phyloP scores from a whole-genome alignment of 2,329 filamentous ascomycete genomes.

The Trichoderma arundinaceum region DNA sequence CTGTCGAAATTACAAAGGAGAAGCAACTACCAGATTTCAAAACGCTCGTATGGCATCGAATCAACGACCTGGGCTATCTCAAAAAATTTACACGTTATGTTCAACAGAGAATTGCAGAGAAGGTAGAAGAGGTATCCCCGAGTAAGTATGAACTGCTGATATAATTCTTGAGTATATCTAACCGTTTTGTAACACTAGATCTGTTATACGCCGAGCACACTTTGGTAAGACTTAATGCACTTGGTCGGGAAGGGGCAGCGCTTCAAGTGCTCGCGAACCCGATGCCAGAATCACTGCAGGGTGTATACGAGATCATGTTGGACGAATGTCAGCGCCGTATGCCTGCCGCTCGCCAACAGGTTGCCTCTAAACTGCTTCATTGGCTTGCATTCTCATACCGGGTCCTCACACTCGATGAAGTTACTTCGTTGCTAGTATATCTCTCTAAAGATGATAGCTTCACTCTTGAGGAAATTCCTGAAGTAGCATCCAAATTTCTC shows the following conservation, averaged over 20 bases:
- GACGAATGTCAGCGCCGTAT: slow-evolving; percentile 40
- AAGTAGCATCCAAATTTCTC: slow-evolving; percentile 39
- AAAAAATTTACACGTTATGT: slow-evolving; percentile 41
- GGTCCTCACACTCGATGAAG: slow-evolving; percentile 36
- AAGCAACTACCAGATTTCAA: slow-evolving; percentile 42
- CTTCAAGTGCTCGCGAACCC: slow-evolving; percentile 39
- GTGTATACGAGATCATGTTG: slow-evolving; percentile 39
- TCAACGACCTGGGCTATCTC: slow-evolving; percentile 38
- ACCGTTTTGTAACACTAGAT: slow-evolving; percentile 33
- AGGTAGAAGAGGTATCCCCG: slow-evolving; percentile 41
- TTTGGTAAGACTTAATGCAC: slow-evolving; percentile 39
- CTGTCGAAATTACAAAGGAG: slow-evolving; percentile 38
- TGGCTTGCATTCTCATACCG: slow-evolving; percentile 41
- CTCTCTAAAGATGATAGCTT: slow-evolving; percentile 35
- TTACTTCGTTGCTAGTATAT: slow-evolving; percentile 36
- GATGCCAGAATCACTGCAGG: slow-evolving; percentile 37
- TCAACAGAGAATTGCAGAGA: slow-evolving; percentile 41
- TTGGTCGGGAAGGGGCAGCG: slow-evolving; percentile 44
- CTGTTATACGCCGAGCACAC: slow-evolving; percentile 48
- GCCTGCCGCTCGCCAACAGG: slow-evolving; percentile 29
- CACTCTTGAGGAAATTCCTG: slow-evolving; percentile 39
- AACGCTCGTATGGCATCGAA: slow-evolving; percentile 38
- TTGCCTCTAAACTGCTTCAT: slow-evolving; percentile 37
- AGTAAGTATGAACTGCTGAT: slow-evolving; percentile 36
- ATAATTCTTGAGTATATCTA: not conserved